phyloP scores from a whole-genome alignment of 805 yeast genomes.

The Kodamaea hsintzibuensis region DNA sequence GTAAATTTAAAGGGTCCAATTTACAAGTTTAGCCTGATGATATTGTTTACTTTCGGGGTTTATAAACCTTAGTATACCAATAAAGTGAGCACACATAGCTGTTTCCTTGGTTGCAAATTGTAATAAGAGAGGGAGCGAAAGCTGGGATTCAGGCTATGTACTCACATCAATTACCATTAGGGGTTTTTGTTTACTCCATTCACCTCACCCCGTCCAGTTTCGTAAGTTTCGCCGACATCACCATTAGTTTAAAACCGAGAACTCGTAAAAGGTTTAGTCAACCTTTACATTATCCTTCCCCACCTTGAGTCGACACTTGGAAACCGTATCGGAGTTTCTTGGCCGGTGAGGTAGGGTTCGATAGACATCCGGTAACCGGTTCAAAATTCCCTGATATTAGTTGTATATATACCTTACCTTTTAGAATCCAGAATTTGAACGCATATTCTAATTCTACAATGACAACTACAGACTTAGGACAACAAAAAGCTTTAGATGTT shows the following conservation, averaged over 20 bases:
- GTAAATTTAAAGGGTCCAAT: neutral
- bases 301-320: neutral
- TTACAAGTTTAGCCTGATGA: neutral
- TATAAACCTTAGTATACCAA: neutral
- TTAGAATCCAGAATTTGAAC: neutral
- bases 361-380: neutral
- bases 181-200: neutral
- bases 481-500: conserved; percentile 25
- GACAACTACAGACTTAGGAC: conserved; percentile 10
- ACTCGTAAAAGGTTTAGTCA: neutral
- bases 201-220: neutral
- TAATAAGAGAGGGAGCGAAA: neutral
- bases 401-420: neutral
- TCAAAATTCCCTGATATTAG: neutral
- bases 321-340: neutral
- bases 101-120: neutral
- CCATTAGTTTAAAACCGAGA: neutral
- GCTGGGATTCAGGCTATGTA: no score
- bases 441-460: neutral
- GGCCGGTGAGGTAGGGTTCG: neutral
- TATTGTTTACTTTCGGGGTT: neutral
- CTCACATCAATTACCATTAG: neutral
- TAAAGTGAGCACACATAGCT: neutral
- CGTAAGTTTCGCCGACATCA: neutral
- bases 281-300: neutral